Conservation (phyloP, 2,329 filamentous ascomycete genomes). For the Didymella glomerata region DNA sequence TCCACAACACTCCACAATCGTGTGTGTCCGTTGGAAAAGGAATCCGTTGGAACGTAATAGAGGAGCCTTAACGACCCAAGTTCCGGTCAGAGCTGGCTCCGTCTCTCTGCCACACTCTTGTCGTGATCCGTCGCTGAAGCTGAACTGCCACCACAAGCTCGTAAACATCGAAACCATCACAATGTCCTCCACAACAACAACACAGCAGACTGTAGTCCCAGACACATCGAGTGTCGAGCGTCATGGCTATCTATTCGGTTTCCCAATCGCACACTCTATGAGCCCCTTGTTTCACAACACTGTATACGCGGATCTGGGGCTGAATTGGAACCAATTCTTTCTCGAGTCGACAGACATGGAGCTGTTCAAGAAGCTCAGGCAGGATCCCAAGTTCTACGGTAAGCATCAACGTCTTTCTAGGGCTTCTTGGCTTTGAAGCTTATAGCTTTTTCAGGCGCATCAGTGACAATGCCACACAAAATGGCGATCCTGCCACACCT, state of each 20-base stretch:
- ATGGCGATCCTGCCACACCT: constrained; percentile 76
- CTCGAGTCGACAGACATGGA: constrained; percentile 56
- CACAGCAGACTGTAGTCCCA: constrained; percentile 14
- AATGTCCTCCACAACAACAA: constrained; percentile 13
- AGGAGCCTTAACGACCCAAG: constrained; percentile 6
- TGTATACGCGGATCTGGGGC: constrained; percentile 59
- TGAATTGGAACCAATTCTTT: constrained; percentile 62
- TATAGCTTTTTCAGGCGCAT: constrained; percentile 61
- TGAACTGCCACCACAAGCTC: not conserved
- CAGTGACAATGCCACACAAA: constrained; percentile 86
- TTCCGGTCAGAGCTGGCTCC: constrained; percentile 3
- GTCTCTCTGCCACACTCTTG: constrained; percentile 3
- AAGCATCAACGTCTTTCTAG: constrained; percentile 26
- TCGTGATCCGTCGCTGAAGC: constrained; percentile 3
- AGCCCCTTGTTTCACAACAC: constrained; percentile 64
- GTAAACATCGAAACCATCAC: not conserved
- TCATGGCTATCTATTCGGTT: constrained; percentile 65
- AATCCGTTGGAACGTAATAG: constrained; percentile 9
- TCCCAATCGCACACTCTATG: constrained; percentile 64
- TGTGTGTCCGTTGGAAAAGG: constrained; percentile 18
- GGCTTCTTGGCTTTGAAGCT: not conserved
- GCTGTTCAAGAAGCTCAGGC: constrained; percentile 59
- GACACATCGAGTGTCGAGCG: constrained; percentile 45
- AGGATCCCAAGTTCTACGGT: constrained; percentile 69
- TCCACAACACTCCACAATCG: constrained; percentile 21